A percentile compares a stretch with the other conserved stretches of the same genome.
phyloP scores from a whole-genome alignment of 2,329 filamentous ascomycete species.

The Cladosporium sp. region DNA sequence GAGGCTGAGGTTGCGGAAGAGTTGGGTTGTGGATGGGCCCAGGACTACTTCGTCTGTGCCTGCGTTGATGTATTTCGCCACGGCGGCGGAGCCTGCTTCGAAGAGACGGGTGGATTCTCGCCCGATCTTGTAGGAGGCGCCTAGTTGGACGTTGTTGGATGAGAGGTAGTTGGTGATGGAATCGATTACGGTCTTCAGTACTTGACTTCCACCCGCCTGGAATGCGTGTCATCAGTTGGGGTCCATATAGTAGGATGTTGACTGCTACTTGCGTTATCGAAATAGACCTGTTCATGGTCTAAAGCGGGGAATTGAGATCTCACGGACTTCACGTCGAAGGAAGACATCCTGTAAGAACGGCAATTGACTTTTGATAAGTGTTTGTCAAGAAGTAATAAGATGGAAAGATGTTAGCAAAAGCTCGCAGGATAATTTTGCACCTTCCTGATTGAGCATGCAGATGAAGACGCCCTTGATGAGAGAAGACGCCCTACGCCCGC shows the following conservation, averaged over 20 bases:
- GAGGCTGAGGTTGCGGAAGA: conserved; percentile 66
- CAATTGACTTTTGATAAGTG: too few species aligned
- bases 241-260: conserved; percentile 48
- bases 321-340: conserved; percentile 53
- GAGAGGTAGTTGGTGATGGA: conserved; percentile 63
- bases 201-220: conserved; percentile 65
- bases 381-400: too few species aligned
- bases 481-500: too few species aligned
- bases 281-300: conserved; percentile 62
- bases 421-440: conserved; percentile 5
- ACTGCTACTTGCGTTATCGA: conserved; percentile 56
- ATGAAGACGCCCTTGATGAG: too few species aligned
- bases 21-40: conserved; percentile 70
- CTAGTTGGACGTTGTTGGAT: conserved; percentile 70
- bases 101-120: conserved; percentile 58
- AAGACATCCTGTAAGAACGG: too few species aligned
- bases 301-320: conserved; percentile 66
- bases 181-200: conserved; percentile 62
- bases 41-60: conserved; percentile 64
- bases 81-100: conserved; percentile 57
- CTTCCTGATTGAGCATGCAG: conserved; percentile 13
- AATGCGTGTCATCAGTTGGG: conserved; percentile 55
- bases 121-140: conserved; percentile 63
- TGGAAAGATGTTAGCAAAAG: neutral
- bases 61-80: conserved; percentile 68